Evolutionary conservation across 108 stramenopile species (phyloP), one percentile per base, ranked within the genome.

Genomic region (Fragilariopsis cylindrus): DNA sequence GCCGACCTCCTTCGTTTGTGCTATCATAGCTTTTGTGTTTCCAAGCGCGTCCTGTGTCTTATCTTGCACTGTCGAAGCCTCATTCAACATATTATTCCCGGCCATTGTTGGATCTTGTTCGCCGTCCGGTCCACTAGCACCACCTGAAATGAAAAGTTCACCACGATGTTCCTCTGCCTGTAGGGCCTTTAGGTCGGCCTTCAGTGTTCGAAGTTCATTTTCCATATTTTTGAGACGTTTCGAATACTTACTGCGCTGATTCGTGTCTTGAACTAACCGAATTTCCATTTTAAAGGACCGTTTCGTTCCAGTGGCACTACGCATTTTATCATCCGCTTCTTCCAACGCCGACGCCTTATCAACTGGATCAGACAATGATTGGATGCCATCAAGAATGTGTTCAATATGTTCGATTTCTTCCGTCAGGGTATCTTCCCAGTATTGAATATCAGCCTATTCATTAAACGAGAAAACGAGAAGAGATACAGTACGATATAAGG

Each of bases 261-360:
- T 62, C 0, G 82, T 80, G 75, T 95, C 91, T 16, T 78, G 66
- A 13, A 95, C 84, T 60, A 95, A 74, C 30, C 93, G 85, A 21
- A 77, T 89, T 81, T 95, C 93, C 91, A 92, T 92, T 77, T 95
- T 95, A 75, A 89, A 91, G 21, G 83, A 85, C 16, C 88, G 85
- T 65, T 90, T 91, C 8, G 85, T 95, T 8, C 89, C 88, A 39
- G 83, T 72, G 6, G 91, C 91, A 8, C 76, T 78, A 9, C 87
- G 84, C 57, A 92, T 47, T 65, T 80, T 82, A 44, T 88, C 84
- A 65, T 95, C 90, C 48, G 86, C 84, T 2, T 87, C 79, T 40
- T 90, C 84, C 16, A 92, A 72, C 4, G 81, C 76, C 9, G 90
- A 68, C 11, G 83, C 79, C 65, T 81, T 78, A 43, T 91, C 77